Base-by-base conservation (phyloP, 2,329 filamentous ascomycete genomes). In the Clonostachys byssicola region DNA sequence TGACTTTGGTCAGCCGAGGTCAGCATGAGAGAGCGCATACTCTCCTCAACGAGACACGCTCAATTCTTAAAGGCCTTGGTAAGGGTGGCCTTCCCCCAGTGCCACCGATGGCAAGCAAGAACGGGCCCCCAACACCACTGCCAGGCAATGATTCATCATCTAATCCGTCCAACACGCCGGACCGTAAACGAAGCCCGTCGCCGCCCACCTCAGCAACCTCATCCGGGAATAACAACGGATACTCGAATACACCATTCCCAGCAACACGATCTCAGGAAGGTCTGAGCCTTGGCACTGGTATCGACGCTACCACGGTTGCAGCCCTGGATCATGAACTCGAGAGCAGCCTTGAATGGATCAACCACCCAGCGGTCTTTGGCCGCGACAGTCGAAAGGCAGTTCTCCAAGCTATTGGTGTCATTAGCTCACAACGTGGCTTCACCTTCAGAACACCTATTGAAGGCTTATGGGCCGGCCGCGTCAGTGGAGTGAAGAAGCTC, bases 11-110 rank as follows among this genome's bases (percentile, higher is more conserved):
- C 17, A 89, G 89, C 50, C 83, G 91, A 36, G 90, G 89, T 34
- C 92, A 97, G 67, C 89, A 96, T 62, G 94, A 99, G 60, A 87
- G 92, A 35, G 94, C 92, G 1, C 88, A 95, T 56, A 95, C 95
- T 47, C 81, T 99, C 5, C 77, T 99, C 36, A 89, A 87, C 53
- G 94, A 99, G 72, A 99, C 94, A 5, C 81, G 92, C 36, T 95
- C 89, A 47, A 99, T 99, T 50, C 77, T 99, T 46, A 96, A 96
- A 69, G 94, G 94, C 5, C 81, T 99, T 6, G 92, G 92, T 46
- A 99, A 99, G 69, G 94, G 94, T 34, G 89, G 92, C 2, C 77
- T 99, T 0, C 94, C 94, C 9, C 92, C 94, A 2, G 84, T 97
- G 6, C 91, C 91, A 4, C 86, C 85, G 2, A 68, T 78, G 35